Conservation (phyloP, 768 basidiomycete genomes). For the Leccinum variicolor region DNA sequence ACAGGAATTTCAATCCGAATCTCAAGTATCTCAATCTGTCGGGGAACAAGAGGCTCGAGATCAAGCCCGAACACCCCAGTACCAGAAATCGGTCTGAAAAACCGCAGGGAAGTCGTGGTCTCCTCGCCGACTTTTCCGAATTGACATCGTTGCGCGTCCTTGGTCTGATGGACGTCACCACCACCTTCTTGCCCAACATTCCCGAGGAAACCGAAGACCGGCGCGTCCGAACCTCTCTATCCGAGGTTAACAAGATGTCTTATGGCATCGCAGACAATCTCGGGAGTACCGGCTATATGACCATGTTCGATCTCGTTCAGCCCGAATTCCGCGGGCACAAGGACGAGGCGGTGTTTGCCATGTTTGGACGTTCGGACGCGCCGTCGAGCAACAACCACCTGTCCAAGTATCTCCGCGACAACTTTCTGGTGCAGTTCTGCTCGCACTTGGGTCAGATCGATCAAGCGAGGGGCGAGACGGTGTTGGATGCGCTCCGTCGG, state of each 20-base stretch:
- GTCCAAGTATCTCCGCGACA: constrained; percentile 81
- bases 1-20: constrained; percentile 94
- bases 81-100: constrained; percentile 29
- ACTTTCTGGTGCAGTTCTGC: constrained; percentile 64
- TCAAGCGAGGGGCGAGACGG: constrained; percentile 43
- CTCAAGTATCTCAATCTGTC: constrained; percentile 94
- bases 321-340: constrained; percentile 74
- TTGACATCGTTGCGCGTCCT: constrained; percentile 83
- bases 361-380: constrained; percentile 81
- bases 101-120: constrained; percentile 29
- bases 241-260: constrained; percentile 86
- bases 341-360: constrained; percentile 89
- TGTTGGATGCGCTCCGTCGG: constrained; percentile 77
- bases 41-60: constrained; percentile 94
- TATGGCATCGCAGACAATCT: constrained; percentile 96
- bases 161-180: constrained; percentile 96
- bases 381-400: constrained; percentile 60
- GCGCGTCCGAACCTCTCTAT: constrained; percentile 87
- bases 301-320: constrained; percentile 91
- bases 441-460: constrained; percentile 49
- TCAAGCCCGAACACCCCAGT: constrained; percentile 65
- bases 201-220: constrained; percentile 86
- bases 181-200: constrained; percentile 58
- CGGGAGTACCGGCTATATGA: constrained; percentile 73
- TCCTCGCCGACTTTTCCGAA: constrained; percentile 81